phyloP scores from a whole-genome alignment of 192 early-diverging fungal genomes.

The Backusella westeae region DNA sequence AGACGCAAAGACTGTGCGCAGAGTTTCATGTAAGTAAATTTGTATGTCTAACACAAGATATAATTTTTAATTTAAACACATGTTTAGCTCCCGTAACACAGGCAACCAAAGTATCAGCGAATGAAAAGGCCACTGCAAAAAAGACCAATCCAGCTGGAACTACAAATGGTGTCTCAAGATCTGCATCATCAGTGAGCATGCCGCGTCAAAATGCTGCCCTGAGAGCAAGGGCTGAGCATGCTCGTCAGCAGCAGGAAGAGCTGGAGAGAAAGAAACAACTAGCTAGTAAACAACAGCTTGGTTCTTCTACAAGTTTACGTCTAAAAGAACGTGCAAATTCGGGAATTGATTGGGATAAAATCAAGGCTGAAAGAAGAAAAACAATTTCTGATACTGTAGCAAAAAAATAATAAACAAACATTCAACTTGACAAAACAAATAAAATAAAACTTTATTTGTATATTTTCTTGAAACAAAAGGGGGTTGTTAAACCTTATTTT shows the following conservation, averaged over 20 bases:
- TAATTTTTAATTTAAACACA: neutral
- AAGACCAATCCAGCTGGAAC: neutral
- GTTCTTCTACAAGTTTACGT: neutral
- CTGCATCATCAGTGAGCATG: neutral
- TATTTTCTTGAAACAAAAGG: neutral
- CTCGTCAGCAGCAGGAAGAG: slow-evolving; percentile 25
- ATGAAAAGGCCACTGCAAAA: neutral
- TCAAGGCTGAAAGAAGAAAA: slow-evolving; percentile 16
- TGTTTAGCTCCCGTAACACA: neutral
- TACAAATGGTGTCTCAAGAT: neutral
- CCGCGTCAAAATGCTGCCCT: slow-evolving; percentile 26
- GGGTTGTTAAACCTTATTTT: neutral
- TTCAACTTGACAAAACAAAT: neutral
- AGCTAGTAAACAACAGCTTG: neutral
- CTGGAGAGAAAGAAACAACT: slow-evolving; percentile 11
- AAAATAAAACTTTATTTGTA: neutral
- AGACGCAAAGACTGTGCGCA: neutral
- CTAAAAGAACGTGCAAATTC: slow-evolving; percentile 17
- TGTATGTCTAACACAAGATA: neutral
- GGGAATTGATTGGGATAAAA: slow-evolving; percentile 18
- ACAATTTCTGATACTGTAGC: neutral
- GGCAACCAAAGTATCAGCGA: neutral
- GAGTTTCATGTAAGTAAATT: neutral
- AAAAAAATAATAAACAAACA: neutral
- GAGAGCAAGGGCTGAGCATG: slow-evolving; percentile 25